Percentiles rank a stretch among this genome's conserved stretches.
These are phyloP conservation scores for Solanum peruvianum DNA, from an alignment of 257 asterid species.

Conservation along the genomic window DNA sequence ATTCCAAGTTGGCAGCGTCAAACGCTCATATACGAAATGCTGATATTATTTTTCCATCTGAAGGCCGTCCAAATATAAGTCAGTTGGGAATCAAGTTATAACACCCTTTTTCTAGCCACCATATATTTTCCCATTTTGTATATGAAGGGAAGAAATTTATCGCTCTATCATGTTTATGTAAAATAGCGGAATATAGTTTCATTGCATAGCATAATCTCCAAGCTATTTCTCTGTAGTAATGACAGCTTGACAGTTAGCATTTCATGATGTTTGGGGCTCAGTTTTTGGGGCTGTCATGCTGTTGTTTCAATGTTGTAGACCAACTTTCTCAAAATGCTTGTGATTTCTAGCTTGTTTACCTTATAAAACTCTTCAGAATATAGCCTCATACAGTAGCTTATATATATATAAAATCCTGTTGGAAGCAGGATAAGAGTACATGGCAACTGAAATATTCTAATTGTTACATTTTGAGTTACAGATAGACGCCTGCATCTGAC, in stretches of 20 bases:
- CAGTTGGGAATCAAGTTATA: background rate
- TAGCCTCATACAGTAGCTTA: background rate
- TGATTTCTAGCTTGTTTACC: background rate
- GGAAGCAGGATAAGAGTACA: background rate
- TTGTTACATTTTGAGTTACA: background rate
- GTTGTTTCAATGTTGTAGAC: background rate
- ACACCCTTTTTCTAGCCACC: background rate
- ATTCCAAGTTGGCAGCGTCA: conserved; percentile 23
- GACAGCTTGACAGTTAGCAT: background rate
- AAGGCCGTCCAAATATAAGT: background rate
- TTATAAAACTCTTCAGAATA: background rate
- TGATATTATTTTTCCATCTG: conserved; percentile 46
- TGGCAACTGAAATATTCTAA: background rate
- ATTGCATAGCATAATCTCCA: conserved; percentile 1
- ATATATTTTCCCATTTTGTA: background rate
- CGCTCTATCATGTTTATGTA: background rate
- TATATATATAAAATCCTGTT: background rate
- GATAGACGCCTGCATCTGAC: background rate
- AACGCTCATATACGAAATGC: conserved; percentile 66
- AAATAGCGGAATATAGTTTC: conserved; percentile 11
- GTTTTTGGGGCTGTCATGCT: background rate
- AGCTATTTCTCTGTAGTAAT: background rate
- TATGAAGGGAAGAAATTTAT: background rate
- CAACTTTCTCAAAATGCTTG: background rate
- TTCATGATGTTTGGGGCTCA: background rate